Base-by-base conservation (phyloP, 306 rosid genomes). In the Medicago arabica region DNA sequence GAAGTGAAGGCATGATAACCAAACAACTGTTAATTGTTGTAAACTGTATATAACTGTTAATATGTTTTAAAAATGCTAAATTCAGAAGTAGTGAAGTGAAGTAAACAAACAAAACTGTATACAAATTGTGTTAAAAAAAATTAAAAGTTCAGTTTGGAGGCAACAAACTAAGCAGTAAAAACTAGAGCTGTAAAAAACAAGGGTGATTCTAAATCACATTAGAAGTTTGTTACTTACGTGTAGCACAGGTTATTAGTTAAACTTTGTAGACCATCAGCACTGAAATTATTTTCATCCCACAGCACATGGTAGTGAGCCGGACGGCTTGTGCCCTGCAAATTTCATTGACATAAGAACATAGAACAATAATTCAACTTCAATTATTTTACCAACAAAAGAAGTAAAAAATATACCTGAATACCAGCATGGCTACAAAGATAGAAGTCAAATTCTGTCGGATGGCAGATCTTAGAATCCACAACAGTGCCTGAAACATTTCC, bases 361-460 rank as follows among this genome's bases (percentile, higher is more conserved):
- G 5, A 34, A 8, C 3, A 34, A 61, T 8, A 68, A 76, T 50
- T 43, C 46, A 15, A 43, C 61, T 15, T 19, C 65, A 36, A 17
- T 14, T 54, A 41, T n/a, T 61, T 15, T n/a, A 19, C n/a, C 34
- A 43, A 23, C 14, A 39, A 51, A 70, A 19, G 9, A 19, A 4
- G 11, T 4, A 61, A 59, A n/a, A 67, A 7, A 5, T 60, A 58
- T 21, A 88, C 99, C 97, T 96, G 97, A 39, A 92, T 92, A 47
- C 99, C 99, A 21, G 99, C 99, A 73, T 96, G 99, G 46, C 97
- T 90, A 51, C 99, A 96, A 1, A 96, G 91, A 51, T 96, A 96
- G 47, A 96, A 96, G 54, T 96, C 99, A 69, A 96, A 96, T 62
- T 96, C 99, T 0, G 98, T 96, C 0, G 99, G 99, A 71, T 96